These are phyloP conservation scores for Zoysia japonica DNA, from an alignment of 176 grass and related monocot species.

Conservation along the genomic window DNA sequence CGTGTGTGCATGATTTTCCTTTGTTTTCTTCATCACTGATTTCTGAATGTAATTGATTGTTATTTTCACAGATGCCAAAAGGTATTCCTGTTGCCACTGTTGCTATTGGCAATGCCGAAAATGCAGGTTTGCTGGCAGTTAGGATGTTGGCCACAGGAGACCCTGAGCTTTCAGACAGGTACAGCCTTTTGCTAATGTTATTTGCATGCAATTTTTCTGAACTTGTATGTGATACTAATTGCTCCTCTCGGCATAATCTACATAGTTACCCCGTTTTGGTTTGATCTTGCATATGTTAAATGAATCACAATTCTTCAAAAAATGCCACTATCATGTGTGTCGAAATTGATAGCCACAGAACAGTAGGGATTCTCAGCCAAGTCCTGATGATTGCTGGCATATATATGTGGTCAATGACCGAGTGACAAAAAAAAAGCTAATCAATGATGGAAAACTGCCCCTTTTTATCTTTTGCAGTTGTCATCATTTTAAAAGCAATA, in stretches of 20 bases:
- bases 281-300: slow-evolving; percentile 6
- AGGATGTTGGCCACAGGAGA: slow-evolving; percentile 60
- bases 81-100: slow-evolving; percentile 79
- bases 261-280: not conserved
- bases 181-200: slow-evolving; percentile 16
- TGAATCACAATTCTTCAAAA: not conserved
- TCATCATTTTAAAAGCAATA: not conserved
- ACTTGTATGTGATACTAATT: not conserved
- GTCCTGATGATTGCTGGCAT: slow-evolving; percentile 10
- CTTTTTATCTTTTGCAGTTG: not conserved
- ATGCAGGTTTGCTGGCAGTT: slow-evolving; percentile 81
- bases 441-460: not conserved
- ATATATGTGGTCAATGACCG: not conserved
- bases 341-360: not conserved
- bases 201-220: slow-evolving; percentile 21
- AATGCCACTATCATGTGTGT: not conserved
- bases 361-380: not conserved
- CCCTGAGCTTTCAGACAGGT: slow-evolving; percentile 68
- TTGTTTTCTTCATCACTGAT: not conserved
- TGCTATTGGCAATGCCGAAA: slow-evolving; percentile 81
- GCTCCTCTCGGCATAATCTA: not conserved
- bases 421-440: not conserved
- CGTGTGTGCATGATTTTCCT: not conserved
- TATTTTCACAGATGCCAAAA: slow-evolving; percentile 77
- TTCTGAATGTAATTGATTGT: slow-evolving; percentile 16